Percentiles rank a stretch among this genome's conserved stretches.
Conservation (phyloP, 2,329 filamentous ascomycete species). For the Helotiales sp. region DNA sequence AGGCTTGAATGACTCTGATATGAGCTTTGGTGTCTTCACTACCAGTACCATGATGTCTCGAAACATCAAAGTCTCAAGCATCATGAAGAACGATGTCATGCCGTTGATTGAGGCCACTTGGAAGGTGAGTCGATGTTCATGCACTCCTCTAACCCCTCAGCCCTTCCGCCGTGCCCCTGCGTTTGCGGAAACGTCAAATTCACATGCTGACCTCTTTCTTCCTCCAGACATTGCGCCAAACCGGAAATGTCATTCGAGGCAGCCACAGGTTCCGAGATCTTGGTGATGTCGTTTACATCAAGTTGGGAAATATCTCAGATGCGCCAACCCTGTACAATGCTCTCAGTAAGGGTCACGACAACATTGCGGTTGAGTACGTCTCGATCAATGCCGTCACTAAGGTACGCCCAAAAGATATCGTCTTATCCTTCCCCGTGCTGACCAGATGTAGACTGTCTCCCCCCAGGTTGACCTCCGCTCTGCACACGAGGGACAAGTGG, state of each 20-base stretch:
- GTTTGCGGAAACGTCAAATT: conserved; percentile 6
- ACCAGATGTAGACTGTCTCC: neutral
- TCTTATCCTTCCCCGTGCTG: neutral
- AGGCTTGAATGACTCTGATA: neutral
- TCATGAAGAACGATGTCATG: conserved; percentile 31
- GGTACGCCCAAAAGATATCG: conserved; percentile 20
- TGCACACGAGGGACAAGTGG: conserved; percentile 60
- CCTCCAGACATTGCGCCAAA: conserved; percentile 28
- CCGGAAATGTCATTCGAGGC: conserved; percentile 21
- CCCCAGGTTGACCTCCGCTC: conserved; percentile 27
- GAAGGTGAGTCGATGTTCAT: conserved; percentile 28
- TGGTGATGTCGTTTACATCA: conserved; percentile 32
- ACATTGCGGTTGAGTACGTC: conserved; percentile 38
- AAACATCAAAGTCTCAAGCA: conserved; percentile 37
- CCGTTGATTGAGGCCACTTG: conserved; percentile 29
- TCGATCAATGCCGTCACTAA: conserved; percentile 24
- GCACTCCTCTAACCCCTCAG: too few species aligned
- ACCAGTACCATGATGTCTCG: conserved; percentile 38
- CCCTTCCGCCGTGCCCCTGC: neutral
- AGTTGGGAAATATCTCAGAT: conserved; percentile 36
- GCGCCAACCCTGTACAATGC: conserved; percentile 33
- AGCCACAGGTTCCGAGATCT: conserved; percentile 19
- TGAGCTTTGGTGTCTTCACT: conserved; percentile 34
- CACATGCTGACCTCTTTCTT: neutral
- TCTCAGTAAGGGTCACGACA: conserved; percentile 27